phyloP scores from a whole-genome alignment of 805 yeast genomes.

The Zygosaccharomyces siamensis region DNA sequence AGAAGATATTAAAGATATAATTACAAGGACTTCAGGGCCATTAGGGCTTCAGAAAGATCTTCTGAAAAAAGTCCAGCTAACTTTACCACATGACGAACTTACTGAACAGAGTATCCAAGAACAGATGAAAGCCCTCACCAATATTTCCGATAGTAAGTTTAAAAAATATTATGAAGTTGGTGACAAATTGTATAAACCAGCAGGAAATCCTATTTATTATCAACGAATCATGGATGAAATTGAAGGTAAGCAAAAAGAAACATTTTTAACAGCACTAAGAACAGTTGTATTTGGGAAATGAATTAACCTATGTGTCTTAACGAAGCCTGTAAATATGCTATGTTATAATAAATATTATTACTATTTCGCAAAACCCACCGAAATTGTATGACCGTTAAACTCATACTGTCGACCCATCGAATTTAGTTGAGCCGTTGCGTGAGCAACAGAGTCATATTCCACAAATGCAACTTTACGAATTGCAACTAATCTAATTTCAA shows the following conservation, averaged over 20 bases:
- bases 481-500: slow-evolving; percentile 60
- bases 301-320: not conserved
- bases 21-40: slow-evolving; percentile 35
- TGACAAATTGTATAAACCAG: slow-evolving; percentile 67
- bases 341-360: not conserved
- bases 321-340: slow-evolving; percentile 11
- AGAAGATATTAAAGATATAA: slow-evolving; percentile 38
- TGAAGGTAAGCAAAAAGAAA: slow-evolving; percentile 65
- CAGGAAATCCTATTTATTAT: slow-evolving; percentile 80
- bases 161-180: slow-evolving; percentile 58
- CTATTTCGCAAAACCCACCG: slow-evolving; percentile 32
- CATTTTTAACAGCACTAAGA: slow-evolving; percentile 57
- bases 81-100: slow-evolving; percentile 46
- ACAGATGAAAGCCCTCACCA: slow-evolving; percentile 56
- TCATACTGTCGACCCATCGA: slow-evolving; percentile 15
- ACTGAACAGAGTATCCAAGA: slow-evolving; percentile 44
- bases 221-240: slow-evolving; percentile 65
- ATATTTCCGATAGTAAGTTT: slow-evolving; percentile 56
- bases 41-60: slow-evolving; percentile 47
- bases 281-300: slow-evolving; percentile 73
- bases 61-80: slow-evolving; percentile 39
- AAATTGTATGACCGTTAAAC: slow-evolving; percentile 15
- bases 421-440: slow-evolving; percentile 38
- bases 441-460: slow-evolving; percentile 58
- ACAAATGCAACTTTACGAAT: slow-evolving; percentile 72